Evolutionary conservation across 257 asterid species (phyloP), one percentile per base, ranked within the genome.

Genomic region (Solanum dulcamara): DNA sequence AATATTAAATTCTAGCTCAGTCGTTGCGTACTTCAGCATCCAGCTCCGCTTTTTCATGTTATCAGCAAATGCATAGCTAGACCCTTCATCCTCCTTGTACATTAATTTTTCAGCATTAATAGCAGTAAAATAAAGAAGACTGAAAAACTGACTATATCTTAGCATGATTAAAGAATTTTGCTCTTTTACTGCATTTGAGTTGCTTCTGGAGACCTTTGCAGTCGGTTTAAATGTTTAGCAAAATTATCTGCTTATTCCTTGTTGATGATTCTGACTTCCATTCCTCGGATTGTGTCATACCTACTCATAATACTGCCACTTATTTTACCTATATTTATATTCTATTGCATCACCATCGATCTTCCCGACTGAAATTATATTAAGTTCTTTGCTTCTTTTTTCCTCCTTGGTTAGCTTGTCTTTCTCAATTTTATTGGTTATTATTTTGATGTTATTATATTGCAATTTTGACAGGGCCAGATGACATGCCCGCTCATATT

Each of bases 401-500:
- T 7, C 75, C 77, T 68, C 32, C 18, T 37, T 5, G 48, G 15
- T 33, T 70, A 70, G 11, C 48, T 68, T 17, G 10, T 70, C 48
- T 79, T 48, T 77, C 64, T 17, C 83, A 46, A 48, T 46, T 77
- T 46, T 79, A 48, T 48, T 48, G 28, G 28, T 46, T 46, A 64
- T 17, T 46, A 75, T 77, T 26, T 79, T 79, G 66, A 79, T 1
- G n/a, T 10, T 46, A 30, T 17, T 30, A 79, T 77, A 40, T 79
- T 79, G 83, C 20, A 48, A 86, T 88, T 86, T 85, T 87, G 88
- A 87, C 95, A 96, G 99, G 98, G 83, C 98, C 98, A 35, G 99
- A 96, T 88, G 99, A 95, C 93, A 96, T 96, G 99, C 99, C 98
- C 6, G 98, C 99, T 55, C 98, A 95, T 72, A 93, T 96, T 90